phyloP scores from a whole-genome alignment of 2,329 filamentous ascomycete genomes.

The Neonectria coccinea region DNA sequence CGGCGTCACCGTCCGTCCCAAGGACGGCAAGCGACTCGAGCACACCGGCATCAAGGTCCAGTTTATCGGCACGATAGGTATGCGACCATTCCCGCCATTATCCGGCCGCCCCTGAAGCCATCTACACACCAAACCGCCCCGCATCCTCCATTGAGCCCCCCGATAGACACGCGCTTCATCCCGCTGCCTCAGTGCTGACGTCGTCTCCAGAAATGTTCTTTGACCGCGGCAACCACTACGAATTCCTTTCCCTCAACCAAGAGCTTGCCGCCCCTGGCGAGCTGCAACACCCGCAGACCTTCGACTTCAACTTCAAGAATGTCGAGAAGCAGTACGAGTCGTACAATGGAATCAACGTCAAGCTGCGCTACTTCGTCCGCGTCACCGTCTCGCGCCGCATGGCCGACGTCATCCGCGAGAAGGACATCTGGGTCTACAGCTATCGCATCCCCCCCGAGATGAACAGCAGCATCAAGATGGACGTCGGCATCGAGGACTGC shows the following conservation, averaged over 20 bases:
- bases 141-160: constrained; percentile 10
- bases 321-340: constrained; percentile 99
- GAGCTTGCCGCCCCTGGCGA: constrained; percentile 97
- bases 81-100: constrained; percentile 37
- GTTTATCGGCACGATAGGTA: constrained; percentile 98
- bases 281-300: constrained; percentile 97
- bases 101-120: constrained; percentile 25
- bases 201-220: constrained; percentile 92
- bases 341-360: constrained; percentile 99
- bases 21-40: constrained; percentile 97
- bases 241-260: constrained; percentile 96
- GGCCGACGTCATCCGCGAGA: constrained; percentile 98
- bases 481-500: constrained; percentile 99
- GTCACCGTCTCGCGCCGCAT: constrained; percentile 97
- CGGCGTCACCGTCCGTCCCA: constrained; percentile 92
- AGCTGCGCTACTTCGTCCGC: constrained; percentile 96
- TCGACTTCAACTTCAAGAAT: constrained; percentile 99
- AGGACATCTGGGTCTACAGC: constrained; percentile 99
- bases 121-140: constrained; percentile 17
- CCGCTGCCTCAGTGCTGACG: constrained; percentile 19
- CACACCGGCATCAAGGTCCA: constrained; percentile 99
- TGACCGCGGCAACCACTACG: constrained; percentile 98
- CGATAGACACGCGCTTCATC: constrained; percentile 14
- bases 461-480: constrained; percentile 99
- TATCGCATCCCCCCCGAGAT: constrained; percentile 98